Evolutionary conservation across 2,329 filamentous ascomycete species (phyloP).

Genomic region (Venturia aucupariae): DNA sequence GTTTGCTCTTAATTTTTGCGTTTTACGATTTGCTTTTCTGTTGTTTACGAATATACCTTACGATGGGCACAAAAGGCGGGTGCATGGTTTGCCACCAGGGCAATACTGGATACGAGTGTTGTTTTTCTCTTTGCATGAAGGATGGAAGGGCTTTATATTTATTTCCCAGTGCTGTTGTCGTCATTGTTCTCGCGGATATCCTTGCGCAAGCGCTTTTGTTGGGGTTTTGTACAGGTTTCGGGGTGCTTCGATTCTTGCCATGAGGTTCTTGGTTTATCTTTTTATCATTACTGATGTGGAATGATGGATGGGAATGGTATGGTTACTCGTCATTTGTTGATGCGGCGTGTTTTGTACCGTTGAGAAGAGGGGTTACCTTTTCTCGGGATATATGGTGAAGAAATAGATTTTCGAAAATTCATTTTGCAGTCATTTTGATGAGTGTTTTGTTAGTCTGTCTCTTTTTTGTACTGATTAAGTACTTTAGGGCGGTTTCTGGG

Average conservation of each 20-base stretch:
- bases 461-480: no score
- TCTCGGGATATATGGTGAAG: neutral
- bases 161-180: no score
- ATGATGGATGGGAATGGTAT: neutral
- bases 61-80: neutral
- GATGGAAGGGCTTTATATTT: neutral
- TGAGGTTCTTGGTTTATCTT: neutral
- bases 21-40: neutral
- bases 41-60: neutral
- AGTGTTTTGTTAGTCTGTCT: no score
- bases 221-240: neutral
- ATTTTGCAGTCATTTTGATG: neutral
- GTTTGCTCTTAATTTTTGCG: slow-evolving; percentile 1
- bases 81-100: neutral
- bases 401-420: neutral
- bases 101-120: neutral
- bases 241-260: neutral
- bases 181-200: neutral
- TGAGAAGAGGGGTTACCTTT: neutral
- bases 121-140: neutral
- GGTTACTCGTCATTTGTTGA: neutral
- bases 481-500: no score
- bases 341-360: neutral
- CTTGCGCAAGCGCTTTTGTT: neutral
- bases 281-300: neutral